A percentile compares a stretch with the other conserved stretches of the same genome.
Conservation (phyloP, 1,284 basidiomycete genomes). For the Mycosarcoma mackinlayi region DNA sequence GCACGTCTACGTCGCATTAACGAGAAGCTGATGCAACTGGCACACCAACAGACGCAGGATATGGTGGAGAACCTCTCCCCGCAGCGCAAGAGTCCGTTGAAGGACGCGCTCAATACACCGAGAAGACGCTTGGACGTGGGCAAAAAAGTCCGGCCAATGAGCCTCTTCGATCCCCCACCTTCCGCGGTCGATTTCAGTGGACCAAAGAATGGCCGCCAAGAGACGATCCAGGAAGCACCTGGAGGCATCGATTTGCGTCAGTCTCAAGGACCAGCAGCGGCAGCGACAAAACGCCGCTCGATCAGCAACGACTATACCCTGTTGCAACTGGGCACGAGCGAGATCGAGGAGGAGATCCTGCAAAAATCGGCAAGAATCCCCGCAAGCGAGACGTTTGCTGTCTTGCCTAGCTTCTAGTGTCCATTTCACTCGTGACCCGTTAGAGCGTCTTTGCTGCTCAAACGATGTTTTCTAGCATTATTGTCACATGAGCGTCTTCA, state of each 20-base stretch:
- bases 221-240: too few species aligned
- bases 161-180: conserved; percentile 26
- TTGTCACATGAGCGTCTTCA: too few species aligned
- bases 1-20: conserved; percentile 41
- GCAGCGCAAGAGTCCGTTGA: neutral
- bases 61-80: conserved; percentile 47
- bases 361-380: conserved; percentile 14
- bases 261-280: too few species aligned
- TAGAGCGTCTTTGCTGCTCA: too few species aligned
- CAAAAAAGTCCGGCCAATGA: conserved; percentile 25
- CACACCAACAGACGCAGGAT: conserved; percentile 47
- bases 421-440: too few species aligned
- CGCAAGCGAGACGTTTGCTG: conserved; percentile 35
- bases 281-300: too few species aligned
- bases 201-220: neutral
- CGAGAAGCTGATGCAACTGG: conserved; percentile 47
- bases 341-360: conserved; percentile 38
- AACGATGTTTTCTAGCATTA: too few species aligned
- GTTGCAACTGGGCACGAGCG: conserved; percentile 17
- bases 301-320: conserved; percentile 48
- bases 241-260: too few species aligned
- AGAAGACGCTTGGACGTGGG: neutral
- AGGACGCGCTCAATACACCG: conserved; percentile 6
- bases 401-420: conserved; percentile 8
- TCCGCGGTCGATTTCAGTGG: neutral